Evolutionary conservation across 2,329 filamentous ascomycete species (phyloP), one percentile per base, ranked within the genome.

Genomic region (Pseudogymnoascus sp.): DNA sequence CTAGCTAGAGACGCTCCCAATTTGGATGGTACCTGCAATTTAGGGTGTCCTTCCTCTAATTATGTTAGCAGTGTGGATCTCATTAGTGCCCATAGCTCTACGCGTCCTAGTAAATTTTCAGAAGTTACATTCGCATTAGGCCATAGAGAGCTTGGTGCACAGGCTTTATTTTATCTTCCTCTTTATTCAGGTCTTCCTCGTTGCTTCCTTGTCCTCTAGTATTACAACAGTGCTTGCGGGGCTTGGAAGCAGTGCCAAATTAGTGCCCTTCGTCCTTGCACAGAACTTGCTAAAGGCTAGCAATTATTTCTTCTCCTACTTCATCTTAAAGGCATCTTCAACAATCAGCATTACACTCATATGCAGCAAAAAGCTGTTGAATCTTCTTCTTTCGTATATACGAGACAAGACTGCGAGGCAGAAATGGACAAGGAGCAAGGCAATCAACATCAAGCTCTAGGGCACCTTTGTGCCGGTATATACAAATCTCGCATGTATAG

Each of bases 391-490:
- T 31, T 61, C 60, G 11, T 10, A n/a, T 25, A 40, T 61, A 18
- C 42, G 38, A 14, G 60, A 61, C 35, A 61, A 47, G 42, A 61
- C 60, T 44, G 18, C 38, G 31, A 37, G 60, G 16, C 60, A 61
- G 8, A 61, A 61, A 44, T 61, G 38, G 60, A 23, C 38, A n/a
- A 61, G 60, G 14, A 44, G 31, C 37, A n/a, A 42, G 38, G n/a
- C 35, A 1, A 3, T 31, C 8, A 33, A 37, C 38, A 8, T 61
- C 16, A 37, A 44, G 60, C 38, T 11, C 28, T 61, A 14, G 60
- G 92, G 92, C 8, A 87, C 86, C 0, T 92, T 95, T 77, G 97
- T 96, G 73, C 92, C 92, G 0, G 87, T 95, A 61, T 67, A 67
- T 64, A 68, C 65, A 63, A 68, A 65, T n/a, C 61, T 64, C 18